A percentile compares a stretch with the other conserved stretches of the same genome.
These are phyloP conservation scores for Tylopilus subfusipes DNA, from an alignment of 768 basidiomycete species.

Conservation along the genomic window DNA sequence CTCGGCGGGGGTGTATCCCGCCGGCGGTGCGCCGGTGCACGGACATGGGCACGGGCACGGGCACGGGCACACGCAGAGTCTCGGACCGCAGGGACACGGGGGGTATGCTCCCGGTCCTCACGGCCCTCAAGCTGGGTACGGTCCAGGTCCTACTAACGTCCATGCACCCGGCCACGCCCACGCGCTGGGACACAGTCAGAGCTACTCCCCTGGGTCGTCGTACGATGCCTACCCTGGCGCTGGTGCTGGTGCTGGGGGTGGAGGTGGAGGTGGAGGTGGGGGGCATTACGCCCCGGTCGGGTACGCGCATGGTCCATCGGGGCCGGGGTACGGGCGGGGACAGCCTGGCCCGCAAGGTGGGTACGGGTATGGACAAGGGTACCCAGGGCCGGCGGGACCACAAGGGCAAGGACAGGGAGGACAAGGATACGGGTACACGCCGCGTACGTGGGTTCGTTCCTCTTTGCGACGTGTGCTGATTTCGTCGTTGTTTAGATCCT, in stretches of 20 bases:
- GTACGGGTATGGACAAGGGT: not conserved
- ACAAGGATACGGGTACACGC: conserved; percentile 18
- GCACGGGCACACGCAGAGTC: not conserved
- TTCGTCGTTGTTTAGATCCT: not conserved
- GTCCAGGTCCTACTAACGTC: not conserved
- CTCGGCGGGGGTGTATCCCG: not conserved
- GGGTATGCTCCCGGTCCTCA: no score
- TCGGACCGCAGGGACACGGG: not conserved
- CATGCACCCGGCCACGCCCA: not conserved
- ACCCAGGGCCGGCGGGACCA: not conserved
- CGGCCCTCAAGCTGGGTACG: not conserved
- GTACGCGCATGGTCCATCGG: not conserved
- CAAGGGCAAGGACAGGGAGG: not conserved
- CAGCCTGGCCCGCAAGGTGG: not conserved
- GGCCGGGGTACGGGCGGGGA: not conserved
- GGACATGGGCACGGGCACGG: not conserved
- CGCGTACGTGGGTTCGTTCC: conserved; percentile 32
- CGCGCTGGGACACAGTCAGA: not conserved
- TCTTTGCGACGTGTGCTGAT: not conserved
- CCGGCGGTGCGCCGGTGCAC: no score
- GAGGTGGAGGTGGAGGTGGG: not conserved
- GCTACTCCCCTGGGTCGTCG: not conserved
- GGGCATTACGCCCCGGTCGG: conserved; percentile 4
- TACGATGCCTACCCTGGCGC: not conserved
- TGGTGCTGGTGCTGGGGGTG: not conserved